Evolutionary conservation across 108 stramenopile species (phyloP).

Genomic region (Ochromonas danica): DNA sequence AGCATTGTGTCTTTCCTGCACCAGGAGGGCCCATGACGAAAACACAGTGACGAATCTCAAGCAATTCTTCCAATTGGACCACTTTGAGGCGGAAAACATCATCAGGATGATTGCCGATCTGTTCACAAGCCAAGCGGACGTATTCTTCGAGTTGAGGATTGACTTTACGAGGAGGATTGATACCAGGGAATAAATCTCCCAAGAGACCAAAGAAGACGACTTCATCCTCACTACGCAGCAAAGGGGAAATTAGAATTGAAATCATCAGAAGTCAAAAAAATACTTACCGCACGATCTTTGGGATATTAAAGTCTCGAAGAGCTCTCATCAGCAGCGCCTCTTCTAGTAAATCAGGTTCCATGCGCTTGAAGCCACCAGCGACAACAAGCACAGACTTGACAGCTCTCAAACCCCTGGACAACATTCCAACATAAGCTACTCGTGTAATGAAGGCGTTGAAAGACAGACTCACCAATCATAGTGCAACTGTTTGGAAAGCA

Average conservation of each 20-base stretch:
- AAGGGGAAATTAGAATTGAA: too few species aligned
- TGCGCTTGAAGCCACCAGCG: conserved; percentile 64
- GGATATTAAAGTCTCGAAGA: conserved; percentile 66
- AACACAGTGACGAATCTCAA: conserved; percentile 66
- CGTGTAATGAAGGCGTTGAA: too few species aligned
- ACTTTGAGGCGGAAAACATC: conserved; percentile 48
- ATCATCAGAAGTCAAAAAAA: too few species aligned
- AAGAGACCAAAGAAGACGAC: conserved; percentile 65
- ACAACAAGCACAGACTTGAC: conserved; percentile 69
- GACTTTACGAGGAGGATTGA: conserved; percentile 58
- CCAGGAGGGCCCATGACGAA: conserved; percentile 71
- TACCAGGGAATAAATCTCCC: conserved; percentile 64
- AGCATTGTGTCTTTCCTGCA: conserved; percentile 71
- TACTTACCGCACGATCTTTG: conserved; percentile 68
- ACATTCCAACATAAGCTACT: too few species aligned
- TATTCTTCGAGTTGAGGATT: conserved; percentile 50
- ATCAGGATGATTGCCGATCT: conserved; percentile 39
- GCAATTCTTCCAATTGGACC: conserved; percentile 68
- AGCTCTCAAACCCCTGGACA: conserved; percentile 68
- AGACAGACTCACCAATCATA: too few species aligned
- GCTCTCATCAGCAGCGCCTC: conserved; percentile 66
- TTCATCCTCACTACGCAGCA: too few species aligned
- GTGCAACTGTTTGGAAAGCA: conserved; percentile 67
- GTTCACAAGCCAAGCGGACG: conserved; percentile 43
- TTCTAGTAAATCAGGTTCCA: conserved; percentile 60